These are phyloP conservation scores for Apiospora hydei DNA, from an alignment of 2,329 filamentous ascomycete genomes.

Conservation along the genomic window DNA sequence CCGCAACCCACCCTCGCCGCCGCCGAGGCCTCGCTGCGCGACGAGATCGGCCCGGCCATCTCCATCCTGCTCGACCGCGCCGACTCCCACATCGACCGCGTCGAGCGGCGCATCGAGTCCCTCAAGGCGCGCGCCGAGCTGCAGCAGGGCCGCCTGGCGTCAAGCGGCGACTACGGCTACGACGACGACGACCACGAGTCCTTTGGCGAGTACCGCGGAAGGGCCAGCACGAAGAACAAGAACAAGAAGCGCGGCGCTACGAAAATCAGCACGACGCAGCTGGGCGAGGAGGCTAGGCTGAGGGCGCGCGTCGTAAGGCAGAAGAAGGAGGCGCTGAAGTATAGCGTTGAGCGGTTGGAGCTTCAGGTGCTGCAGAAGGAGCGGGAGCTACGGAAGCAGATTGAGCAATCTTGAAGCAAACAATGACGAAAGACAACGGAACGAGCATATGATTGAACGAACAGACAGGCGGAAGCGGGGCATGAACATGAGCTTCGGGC, in stretches of 20 bases:
- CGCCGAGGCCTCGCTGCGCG: conserved; percentile 83
- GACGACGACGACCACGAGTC: conserved; percentile 32
- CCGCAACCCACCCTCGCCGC: conserved; percentile 82
- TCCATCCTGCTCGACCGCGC: conserved; percentile 79
- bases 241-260: conserved; percentile 5
- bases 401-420: conserved; percentile 47
- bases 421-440: neutral
- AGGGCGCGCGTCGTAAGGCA: conserved; percentile 70
- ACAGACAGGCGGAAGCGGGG: neutral
- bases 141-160: conserved; percentile 72
- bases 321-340: conserved; percentile 85
- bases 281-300: conserved; percentile 62
- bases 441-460: neutral
- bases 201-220: conserved; percentile 32
- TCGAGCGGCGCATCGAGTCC: conserved; percentile 82
- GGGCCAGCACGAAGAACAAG: conserved; percentile 15
- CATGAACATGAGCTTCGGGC: neutral
- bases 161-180: neutral
- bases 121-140: conserved; percentile 84
- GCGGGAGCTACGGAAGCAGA: conserved; percentile 61
- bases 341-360: conserved; percentile 85
- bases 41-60: conserved; percentile 90
- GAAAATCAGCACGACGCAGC: conserved; percentile 33
- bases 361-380: conserved; percentile 83
- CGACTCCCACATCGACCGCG: conserved; percentile 82